Evolutionary conservation across 768 basidiomycete genomes (phyloP), one percentile per base, ranked within the genome.

Genomic region (Russula sp.): DNA sequence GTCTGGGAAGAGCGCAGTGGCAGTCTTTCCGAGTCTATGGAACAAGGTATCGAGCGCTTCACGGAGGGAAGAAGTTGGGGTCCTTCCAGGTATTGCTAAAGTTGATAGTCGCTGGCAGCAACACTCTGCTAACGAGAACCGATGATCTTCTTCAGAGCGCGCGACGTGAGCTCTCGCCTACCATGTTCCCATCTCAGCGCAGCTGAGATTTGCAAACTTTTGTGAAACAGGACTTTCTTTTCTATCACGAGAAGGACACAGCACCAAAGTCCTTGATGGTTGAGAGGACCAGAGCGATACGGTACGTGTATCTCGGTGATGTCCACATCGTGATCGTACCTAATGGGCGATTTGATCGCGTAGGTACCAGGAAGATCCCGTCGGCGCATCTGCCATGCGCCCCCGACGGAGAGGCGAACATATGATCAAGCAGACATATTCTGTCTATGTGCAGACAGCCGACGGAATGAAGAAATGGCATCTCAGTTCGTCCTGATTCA

Each of bases 401-500:
- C 66, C 66, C 9, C 54, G 66, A 20, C 46, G 64, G 36, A 38
- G 59, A 32, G 66, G 66, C 38, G 66, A 67, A 22, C 66, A 58
- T 20, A 68, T 75, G 58, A 69, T 76, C 57, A 76, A 76, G 56
- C 74, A 76, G 66, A 76, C 75, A 3, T 76, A 75, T 56, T 75
- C 74, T n/a, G 75, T 74, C 14, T 73, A 65, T 65, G 69, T 76
- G 38, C 68, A 73, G 39, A 68, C 66, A 41, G 68, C 71, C 10
- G 61, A 54, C 14, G 71, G 70, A 46, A 47, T 66, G 25, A 67
- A 70, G 41, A 76, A 76, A 46, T 76, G 75, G 75, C 75, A 76
- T 50, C 66, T 76, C 18, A 76, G 75, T 76, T 58, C 43, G 74
- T 67, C 16, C 25, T 34, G 7, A 7, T 53, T 53, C 51, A 46